Evolutionary conservation across 2,329 filamentous ascomycete species (phyloP), one percentile per base, ranked within the genome.

Genomic region (Fusarium sp.): DNA sequence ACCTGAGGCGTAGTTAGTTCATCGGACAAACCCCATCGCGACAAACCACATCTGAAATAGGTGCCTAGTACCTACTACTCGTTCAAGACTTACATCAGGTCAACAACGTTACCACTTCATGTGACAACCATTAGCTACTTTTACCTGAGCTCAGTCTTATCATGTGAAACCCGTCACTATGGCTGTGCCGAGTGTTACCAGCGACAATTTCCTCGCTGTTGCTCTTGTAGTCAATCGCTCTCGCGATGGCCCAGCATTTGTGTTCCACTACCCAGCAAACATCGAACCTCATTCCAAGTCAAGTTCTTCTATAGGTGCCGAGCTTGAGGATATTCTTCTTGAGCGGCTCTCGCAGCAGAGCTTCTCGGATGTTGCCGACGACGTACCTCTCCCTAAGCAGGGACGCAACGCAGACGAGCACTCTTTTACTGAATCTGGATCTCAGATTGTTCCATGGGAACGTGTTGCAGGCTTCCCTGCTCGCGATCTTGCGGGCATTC

Each of bases 251-350:
- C 93, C 94, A 33, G 90, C 91, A 72, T 92, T 96, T 76, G 92
- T 96, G 76, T 97, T 95, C 81, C 93, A 97, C 81, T 96, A 96
- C 78, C 94, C 94, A n/a, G 87, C 91, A n/a, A 80, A 84, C 51
- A 85, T 89, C 46, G 79, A 80, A 68, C 81, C 78, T 54, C 79
- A 70, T 77, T 73, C 80, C 21, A 80, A 81, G n/a, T 73, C 79
- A 10, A 78, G 77, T 21, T 70, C 78, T 80, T 18, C 82, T 79
- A 39, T 66, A 66, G 42, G 66, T 46, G 27, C 68, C 33, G 85
- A 88, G 54, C 83, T 87, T 29, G 88, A 90, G 57, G 88, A 90
- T 69, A 80, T 83, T 29, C 78, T 88, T 21, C 80, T 86, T 18
- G 85, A 87, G 69, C 83, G 85, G 39, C 80, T 86, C 37, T 79